A percentile compares a stretch with the other conserved stretches of the same genome.
Evolutionary conservation across 768 basidiomycete species (phyloP).

Genomic region (Termitomyces sp.): DNA sequence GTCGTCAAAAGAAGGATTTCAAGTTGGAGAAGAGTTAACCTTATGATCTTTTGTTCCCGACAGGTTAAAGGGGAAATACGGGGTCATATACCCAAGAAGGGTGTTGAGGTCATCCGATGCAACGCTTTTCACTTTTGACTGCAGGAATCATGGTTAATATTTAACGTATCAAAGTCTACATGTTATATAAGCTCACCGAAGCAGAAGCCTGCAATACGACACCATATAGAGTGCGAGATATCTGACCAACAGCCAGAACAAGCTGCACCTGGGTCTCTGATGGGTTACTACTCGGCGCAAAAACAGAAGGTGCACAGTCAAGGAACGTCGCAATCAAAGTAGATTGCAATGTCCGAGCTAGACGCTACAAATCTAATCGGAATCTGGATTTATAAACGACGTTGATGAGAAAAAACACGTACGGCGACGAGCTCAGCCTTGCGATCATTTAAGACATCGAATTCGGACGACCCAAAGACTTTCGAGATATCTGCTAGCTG

Average conservation of each 20-base stretch:
- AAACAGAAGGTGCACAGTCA: constrained; percentile 80
- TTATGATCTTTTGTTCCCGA: constrained; percentile 50
- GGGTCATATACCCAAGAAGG: constrained; percentile 67
- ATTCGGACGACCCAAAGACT: constrained; percentile 1
- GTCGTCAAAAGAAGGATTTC: neutral
- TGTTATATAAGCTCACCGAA: constrained; percentile 25
- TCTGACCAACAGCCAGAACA: constrained; percentile 49
- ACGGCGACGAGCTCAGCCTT: constrained; percentile 4
- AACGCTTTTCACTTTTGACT: constrained; percentile 17
- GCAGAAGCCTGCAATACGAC: constrained; percentile 39
- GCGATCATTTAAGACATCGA: neutral
- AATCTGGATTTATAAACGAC: neutral
- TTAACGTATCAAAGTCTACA: neutral
- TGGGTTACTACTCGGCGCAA: constrained; percentile 59
- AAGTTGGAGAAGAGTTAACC: constrained; percentile 26
- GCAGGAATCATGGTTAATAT: constrained; percentile 8
- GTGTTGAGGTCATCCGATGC: constrained; percentile 45
- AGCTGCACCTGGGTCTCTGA: constrained; percentile 57
- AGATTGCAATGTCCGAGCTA: constrained; percentile 72
- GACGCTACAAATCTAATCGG: constrained; percentile 35
- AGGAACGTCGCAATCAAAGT: constrained; percentile 80
- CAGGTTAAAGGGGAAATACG: constrained; percentile 78
- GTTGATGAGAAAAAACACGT: constrained; percentile 1
- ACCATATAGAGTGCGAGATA: constrained; percentile 58
- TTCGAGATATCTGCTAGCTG: constrained; percentile 6